Evolutionary conservation across 176 grass and related monocot genomes (phyloP).

Genomic region (Oryza meridionalis): DNA sequence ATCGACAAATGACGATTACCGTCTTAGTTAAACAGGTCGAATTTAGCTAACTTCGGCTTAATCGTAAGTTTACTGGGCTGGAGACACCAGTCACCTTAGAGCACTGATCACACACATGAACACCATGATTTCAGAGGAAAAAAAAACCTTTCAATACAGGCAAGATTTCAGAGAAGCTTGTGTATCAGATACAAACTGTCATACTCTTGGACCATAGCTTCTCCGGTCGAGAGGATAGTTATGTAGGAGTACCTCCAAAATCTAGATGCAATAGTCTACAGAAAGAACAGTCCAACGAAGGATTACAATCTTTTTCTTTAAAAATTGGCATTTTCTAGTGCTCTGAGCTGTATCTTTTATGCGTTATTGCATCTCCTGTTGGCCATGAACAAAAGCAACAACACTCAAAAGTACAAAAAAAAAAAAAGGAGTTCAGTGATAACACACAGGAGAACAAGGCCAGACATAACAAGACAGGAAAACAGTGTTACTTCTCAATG

Average conservation of each 20-base stretch:
- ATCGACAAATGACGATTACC: too few relatives aligned
- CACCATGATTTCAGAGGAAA: too few relatives aligned
- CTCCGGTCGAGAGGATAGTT: background rate
- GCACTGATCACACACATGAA: too few relatives aligned
- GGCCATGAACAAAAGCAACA: constrained; percentile 16
- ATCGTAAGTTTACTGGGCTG: too few relatives aligned
- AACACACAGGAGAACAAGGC: constrained; percentile 8
- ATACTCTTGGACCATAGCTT: background rate
- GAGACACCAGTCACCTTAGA: background rate
- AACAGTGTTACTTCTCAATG: constrained; percentile 35
- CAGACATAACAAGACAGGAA: background rate
- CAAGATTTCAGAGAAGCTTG: background rate
- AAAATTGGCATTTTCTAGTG: constrained; percentile 18
- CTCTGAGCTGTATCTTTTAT: background rate
- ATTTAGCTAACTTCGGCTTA: too few relatives aligned
- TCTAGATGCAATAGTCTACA: constrained; percentile 2
- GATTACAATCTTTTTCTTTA: constrained; percentile 27
- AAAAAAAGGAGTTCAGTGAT: constrained; percentile 30
- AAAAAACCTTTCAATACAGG: background rate
- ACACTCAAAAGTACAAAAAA: constrained; percentile 16
- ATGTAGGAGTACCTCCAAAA: constrained; percentile 14
- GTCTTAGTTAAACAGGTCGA: too few relatives aligned
- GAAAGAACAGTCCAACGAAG: constrained; percentile 6
- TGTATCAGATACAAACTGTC: too few relatives aligned
- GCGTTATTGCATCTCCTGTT: background rate